Evolutionary conservation across 306 rosid species (phyloP), one percentile per base, ranked within the genome.

Genomic region (Cucurbita argyrosperma): DNA sequence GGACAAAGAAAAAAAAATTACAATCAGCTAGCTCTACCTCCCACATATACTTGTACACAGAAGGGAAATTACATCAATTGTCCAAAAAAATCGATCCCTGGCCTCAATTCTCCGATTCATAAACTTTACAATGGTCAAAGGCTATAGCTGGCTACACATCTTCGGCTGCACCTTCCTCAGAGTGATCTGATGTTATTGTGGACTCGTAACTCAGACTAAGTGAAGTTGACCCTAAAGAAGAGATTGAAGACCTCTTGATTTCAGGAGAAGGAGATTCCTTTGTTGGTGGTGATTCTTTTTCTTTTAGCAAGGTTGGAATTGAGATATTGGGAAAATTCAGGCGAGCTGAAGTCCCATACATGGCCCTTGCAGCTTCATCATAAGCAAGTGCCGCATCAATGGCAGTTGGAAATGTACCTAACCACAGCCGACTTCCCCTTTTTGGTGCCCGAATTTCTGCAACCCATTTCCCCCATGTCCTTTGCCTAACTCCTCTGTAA

Each of bases 391-490:
- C 97, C 57, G 97, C 96, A 70, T 76, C 87, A 80, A 90, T 88
- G 69, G 96, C 90, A 5, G 96, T 83, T 4, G 88, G 45, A 65
- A 88, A 92, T 38, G 97, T 90, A 67, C 95, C 97, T 15, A 88
- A 83, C 95, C 96, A 90, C 18, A 92, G 88, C 82, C 92, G 85
- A n/a, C 74, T 85, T 40, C 96, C 96, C 78, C 84, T 76, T 55
- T 90, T 92, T 4, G 97, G 96, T 72, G 88, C 85, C 37, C 97
- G 81, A 53, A 92, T 92, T 77, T 90, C 96, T 10, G 95, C 84
- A 79, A 92, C 96, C 97, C 96, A 92, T 76, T 92, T 92, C 49
- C 97, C 92, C 97, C 97, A 92, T 14, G 96, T 89, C 82, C 95
- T 89, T 73, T 92, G 96, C 85, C 97, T 84, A 21, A 92, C 97